Base-by-base conservation (phyloP, 352 stramenopile genomes). In the Phytopythium delawarense region DNA sequence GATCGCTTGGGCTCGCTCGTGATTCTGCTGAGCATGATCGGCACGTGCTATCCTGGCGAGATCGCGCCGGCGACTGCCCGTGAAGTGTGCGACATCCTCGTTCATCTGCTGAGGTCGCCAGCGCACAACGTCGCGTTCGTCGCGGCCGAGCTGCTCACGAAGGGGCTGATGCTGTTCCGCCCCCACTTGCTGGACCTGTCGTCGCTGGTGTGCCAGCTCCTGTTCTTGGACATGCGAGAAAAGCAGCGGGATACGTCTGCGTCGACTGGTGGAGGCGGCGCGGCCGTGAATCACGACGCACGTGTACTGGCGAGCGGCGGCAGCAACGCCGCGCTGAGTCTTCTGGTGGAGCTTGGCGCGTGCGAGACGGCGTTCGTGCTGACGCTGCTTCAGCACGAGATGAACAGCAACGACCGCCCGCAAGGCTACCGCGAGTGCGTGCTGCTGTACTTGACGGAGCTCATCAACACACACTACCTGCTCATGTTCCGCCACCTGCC, bases 401-500 rank as follows among this genome's bases (percentile, higher is more conserved):
- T 95, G 81, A 85, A 89, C 69, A 87, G 81, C 52, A 78, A 72
- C 12, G 86, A 93, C 50, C 82, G 84, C 0, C 71, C 79, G 2
- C 62, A 85, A 11, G 79, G 75, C 15, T 92, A 90, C 57, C 82
- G 85, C 32, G 81, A 93, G 53, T 88, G 82, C 21, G 81, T 92
- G 23, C 56, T 95, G 37, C 54, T 92, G 21, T 93, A 87, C 61
- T 68, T 95, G 53, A 92, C 83, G 20, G 84, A 92, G 64, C 73
- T 92, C 25, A 77, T 96, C 45, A 93, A 91, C 61, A 87, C 78
- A 18, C 84, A 94, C 61, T 93, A 91, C 51, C 46, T 94, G 55
- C 72, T 92, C 44, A 87, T 96, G 84, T 91, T 88, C 48, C 81
- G 87, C 1, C 87, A 96, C 42, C 62, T 96, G 0, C 81, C 86